Conservation (phyloP, 768 basidiomycete genomes). For the Boletus edulis region DNA sequence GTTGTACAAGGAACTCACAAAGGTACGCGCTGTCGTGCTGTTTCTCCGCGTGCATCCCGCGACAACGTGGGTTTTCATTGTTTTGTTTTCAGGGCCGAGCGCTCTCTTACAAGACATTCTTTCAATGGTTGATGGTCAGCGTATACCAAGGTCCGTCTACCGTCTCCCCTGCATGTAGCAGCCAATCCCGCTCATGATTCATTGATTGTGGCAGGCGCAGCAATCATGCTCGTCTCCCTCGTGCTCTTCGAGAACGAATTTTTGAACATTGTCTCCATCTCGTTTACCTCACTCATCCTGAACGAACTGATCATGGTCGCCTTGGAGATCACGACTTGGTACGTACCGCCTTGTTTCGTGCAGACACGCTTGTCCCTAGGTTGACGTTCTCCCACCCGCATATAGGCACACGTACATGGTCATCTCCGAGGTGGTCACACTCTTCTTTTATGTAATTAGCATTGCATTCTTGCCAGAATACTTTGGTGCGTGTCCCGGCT, state of each 20-base stretch:
- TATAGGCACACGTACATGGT: constrained; percentile 94
- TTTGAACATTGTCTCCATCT: constrained; percentile 96
- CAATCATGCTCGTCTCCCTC: constrained; percentile 98
- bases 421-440: constrained; percentile 84
- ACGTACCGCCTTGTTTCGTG: background rate
- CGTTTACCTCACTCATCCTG: constrained; percentile 91
- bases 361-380: background rate
- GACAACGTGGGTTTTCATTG: background rate
- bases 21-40: constrained; percentile 46
- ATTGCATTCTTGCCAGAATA: constrained; percentile 95
- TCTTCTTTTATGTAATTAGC: constrained; percentile 84
- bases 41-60: background rate
- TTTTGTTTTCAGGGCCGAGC: constrained; percentile 71
- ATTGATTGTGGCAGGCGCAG: constrained; percentile 60
- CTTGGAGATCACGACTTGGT: constrained; percentile 97
- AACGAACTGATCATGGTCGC: constrained; percentile 99
- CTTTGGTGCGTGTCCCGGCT: constrained; percentile 67
- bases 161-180: background rate
- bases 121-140: constrained; percentile 96
- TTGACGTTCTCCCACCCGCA: background rate
- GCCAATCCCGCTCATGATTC: background rate
- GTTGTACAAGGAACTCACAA: constrained; percentile 95
- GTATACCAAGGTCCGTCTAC: constrained; percentile 80
- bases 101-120: constrained; percentile 96
- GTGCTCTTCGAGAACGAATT: constrained; percentile 97